Percentiles rank a stretch among this genome's conserved stretches.
These are phyloP conservation scores for Microcos paniculata DNA, from an alignment of 345 rosid species.

Conservation along the genomic window DNA sequence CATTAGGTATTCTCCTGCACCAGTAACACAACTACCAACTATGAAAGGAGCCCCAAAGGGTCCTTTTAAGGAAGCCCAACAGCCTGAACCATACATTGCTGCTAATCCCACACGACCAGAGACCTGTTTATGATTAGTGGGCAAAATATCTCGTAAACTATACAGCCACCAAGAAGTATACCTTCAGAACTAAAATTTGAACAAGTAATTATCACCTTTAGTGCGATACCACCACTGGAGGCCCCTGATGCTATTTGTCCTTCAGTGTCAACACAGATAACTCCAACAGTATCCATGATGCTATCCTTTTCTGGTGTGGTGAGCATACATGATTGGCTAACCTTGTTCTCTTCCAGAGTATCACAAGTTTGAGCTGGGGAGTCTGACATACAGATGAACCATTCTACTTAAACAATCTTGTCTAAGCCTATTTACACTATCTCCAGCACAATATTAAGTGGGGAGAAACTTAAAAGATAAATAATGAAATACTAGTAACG, in stretches of 20 bases:
- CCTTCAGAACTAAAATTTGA: not conserved
- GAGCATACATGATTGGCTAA: constrained; percentile 15
- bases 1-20: constrained; percentile 91
- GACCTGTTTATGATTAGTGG: constrained; percentile 44
- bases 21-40: constrained; percentile 83
- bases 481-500: not conserved
- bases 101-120: constrained; percentile 96
- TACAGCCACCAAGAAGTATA: not conserved
- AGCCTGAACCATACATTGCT: constrained; percentile 88
- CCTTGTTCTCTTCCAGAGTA: constrained; percentile 7
- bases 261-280: constrained; percentile 78
- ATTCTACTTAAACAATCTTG: not conserved
- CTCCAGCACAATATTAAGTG: not conserved
- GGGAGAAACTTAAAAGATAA: not conserved
- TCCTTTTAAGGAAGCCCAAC: constrained; percentile 90
- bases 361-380: constrained; percentile 21
- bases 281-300: constrained; percentile 92
- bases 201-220: constrained; percentile 56
- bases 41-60: constrained; percentile 65
- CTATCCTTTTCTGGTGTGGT: constrained; percentile 44
- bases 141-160: not conserved
- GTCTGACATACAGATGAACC: constrained; percentile 23
- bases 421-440: not conserved
- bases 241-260: constrained; percentile 85
- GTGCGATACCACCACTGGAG: constrained; percentile 94